Base-by-base conservation (phyloP, 2,329 filamentous ascomycete species). In the Penicillium capsulatum region DNA sequence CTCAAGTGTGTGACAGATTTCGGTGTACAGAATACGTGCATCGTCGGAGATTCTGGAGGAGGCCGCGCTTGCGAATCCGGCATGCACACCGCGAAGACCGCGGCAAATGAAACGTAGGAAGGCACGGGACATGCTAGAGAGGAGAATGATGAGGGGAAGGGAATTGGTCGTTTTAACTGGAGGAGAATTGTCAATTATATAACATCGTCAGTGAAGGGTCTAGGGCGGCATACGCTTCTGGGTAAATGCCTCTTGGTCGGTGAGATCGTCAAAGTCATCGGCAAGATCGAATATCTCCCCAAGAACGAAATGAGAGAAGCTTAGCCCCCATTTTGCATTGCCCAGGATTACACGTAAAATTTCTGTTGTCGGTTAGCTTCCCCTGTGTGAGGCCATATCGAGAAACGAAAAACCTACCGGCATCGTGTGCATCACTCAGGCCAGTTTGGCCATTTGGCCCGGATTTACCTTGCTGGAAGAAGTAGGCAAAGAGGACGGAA, bases 301-400 rank as follows among this genome's bases (percentile, higher is more conserved):
- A 28, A 80, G 56, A 17, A 80, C 64, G 54, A 72, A 80, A 14
- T 73, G 67, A 44, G 75, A 71, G 36, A 81, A 70, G 47, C 91
- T 83, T 24, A 89, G 72, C 0, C 79, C 79, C 90, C 90, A 96
- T 57, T 78, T 82, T 3, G 84, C 79, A 38, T 88, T 84, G 15
- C 86, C 86, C 4, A 82, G 76, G 8, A 94, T 69, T 31, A 82
- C 78, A 28, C 81, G 78, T 2, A 91, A 77, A 9, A 87, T 79
- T 58, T 91, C 86, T 80, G n/a, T n/a, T n/a, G n/a, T n/a, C n/a
- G n/a, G n/a, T n/a, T n/a, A n/a, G n/a, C n/a, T n/a, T n/a, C n/a
- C n/a, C n/a, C n/a, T n/a, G n/a, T n/a, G n/a, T n/a, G n/a, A n/a
- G n/a, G n/a, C n/a, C n/a, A n/a, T n/a, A n/a, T n/a, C n/a, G n/a